These are phyloP conservation scores for Trichomonas vaginalis DNA, from an alignment of 208 protist species.

Conservation along the genomic window DNA sequence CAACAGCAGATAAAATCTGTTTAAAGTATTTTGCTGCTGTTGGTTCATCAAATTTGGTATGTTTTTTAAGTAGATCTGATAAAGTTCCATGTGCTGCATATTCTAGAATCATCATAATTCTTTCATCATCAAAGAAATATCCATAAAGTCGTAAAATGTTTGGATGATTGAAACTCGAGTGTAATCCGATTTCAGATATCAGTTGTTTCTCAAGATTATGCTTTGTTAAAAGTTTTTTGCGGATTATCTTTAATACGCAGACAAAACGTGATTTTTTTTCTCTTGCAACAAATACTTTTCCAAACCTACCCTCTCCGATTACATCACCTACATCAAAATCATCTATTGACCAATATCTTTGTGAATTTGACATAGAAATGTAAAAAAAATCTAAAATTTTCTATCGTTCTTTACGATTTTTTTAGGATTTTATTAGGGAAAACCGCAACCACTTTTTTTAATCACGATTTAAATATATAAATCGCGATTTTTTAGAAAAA, in stretches of 20 bases:
- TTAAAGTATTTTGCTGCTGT: constrained; percentile 55
- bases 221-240: constrained; percentile 74
- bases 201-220: constrained; percentile 85
- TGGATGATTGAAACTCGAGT: constrained; percentile 80
- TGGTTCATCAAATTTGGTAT: background rate
- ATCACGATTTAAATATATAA: too few relatives aligned
- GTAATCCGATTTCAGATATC: constrained; percentile 92
- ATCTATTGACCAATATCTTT: constrained; percentile 36
- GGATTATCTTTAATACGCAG: constrained; percentile 83
- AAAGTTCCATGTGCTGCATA: constrained; percentile 86
- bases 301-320: constrained; percentile 88
- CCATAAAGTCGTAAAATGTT: constrained; percentile 80
- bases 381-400: too few relatives aligned
- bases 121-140: constrained; percentile 86
- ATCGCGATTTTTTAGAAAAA: too few relatives aligned
- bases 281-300: constrained; percentile 72
- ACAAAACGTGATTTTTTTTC: constrained; percentile 72
- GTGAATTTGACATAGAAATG: background rate
- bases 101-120: constrained; percentile 96
- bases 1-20: constrained; percentile 66
- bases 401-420: too few relatives aligned
- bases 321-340: constrained; percentile 55
- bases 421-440: too few relatives aligned
- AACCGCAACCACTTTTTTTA: too few relatives aligned
- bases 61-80: constrained; percentile 57